Evolutionary conservation across 2,329 filamentous ascomycete genomes (phyloP).

Genomic region (Apiospora marii): DNA sequence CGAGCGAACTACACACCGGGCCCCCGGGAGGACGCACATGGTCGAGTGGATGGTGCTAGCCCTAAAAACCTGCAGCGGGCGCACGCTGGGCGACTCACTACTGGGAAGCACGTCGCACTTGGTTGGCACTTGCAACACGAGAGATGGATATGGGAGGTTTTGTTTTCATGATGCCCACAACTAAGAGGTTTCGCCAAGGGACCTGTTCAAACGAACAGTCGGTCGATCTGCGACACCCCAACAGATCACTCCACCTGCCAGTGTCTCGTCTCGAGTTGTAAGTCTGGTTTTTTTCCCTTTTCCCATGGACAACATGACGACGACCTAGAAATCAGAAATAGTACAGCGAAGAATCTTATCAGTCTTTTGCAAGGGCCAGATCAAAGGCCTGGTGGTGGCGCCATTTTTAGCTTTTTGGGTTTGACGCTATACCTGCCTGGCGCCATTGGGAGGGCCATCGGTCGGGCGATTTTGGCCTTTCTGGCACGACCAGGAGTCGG

Average conservation of each 20-base stretch:
- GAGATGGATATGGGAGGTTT: constrained; percentile 5
- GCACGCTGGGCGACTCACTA: neutral
- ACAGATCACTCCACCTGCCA: constrained; percentile 15
- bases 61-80: neutral
- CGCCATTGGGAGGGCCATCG: neutral
- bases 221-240: constrained; percentile 8
- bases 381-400: constrained; percentile 12
- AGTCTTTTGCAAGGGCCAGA: neutral
- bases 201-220: constrained; percentile 12
- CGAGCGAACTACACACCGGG: neutral
- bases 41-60: constrained; percentile 2
- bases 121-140: neutral
- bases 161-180: constrained; percentile 3
- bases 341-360: neutral
- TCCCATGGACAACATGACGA: neutral
- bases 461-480: neutral
- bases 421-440: constrained; percentile 1
- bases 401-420: neutral
- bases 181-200: constrained; percentile 18
- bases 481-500: constrained; percentile 1
- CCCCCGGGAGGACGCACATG: neutral
- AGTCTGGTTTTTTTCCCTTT: neutral
- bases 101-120: neutral
- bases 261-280: constrained; percentile 10
- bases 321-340: neutral